Evolutionary conservation across 306 rosid genomes (phyloP), one percentile per base, ranked within the genome.

Genomic region (Psophocarpus tetragonolobus): DNA sequence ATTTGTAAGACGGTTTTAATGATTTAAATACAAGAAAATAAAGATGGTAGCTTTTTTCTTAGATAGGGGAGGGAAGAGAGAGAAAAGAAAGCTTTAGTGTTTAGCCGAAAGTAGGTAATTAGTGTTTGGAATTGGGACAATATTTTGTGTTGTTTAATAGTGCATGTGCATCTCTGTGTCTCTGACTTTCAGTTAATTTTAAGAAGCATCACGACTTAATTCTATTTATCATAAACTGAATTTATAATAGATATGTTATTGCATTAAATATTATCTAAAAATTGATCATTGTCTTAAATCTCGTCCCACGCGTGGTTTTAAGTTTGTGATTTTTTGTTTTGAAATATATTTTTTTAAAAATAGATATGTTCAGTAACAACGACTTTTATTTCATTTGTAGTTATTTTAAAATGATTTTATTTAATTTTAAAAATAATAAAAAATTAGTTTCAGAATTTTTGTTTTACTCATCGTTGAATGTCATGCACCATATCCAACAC

Each of bases 1-100:
- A 32, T 62, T 62, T 33, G 3, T 62, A n/a, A n/a, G 42, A 17
- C 68, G n/a, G 68, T 44, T 62, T 62, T 62, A 62, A 62, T 62
- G 14, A 62, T 62, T 30, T 62, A 17, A 30, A 7, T 32, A 32
- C 38, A 14, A 32, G 42, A 61, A 29, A 30, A 1, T 32, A 62
- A 62, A 62, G 26, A 30, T 62, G 27, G n/a, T n/a, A n/a, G n/a
- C n/a, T 26, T 62, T 62, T 62, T 33, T 27, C 68, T 62, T 33
- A 32, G 1, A 1, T 12, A 13, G 42, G 8, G 5, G 23, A 13
- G 42, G 8, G 5, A 32, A 62, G 20, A 30, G 21, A 32, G 13
- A 71, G 42, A 44, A 33, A 71, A 27, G 39, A 26, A 21, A 32
- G 11, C 38, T 38, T 29, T 57, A 27, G 65, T 26, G 39, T 58